phyloP scores from a whole-genome alignment of 2,329 filamentous ascomycete genomes.

The Botryotinia convoluta region DNA sequence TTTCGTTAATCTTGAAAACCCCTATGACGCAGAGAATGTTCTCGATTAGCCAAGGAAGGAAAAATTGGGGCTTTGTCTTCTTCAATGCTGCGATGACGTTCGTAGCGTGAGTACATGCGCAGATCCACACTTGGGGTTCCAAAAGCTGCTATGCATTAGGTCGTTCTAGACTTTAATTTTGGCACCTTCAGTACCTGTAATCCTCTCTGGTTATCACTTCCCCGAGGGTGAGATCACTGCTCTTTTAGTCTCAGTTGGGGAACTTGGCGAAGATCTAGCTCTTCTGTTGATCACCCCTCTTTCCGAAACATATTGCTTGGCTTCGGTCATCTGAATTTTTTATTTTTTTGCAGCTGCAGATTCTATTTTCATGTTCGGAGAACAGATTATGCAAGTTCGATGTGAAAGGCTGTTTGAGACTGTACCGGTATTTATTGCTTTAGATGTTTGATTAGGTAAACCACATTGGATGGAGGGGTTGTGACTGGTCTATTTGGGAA shows the following conservation, averaged over 20 bases:
- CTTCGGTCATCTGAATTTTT: background rate
- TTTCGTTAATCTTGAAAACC: no score
- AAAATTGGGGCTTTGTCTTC: background rate
- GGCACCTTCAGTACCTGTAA: background rate
- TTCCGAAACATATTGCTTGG: background rate
- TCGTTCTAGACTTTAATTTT: background rate
- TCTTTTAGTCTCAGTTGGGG: background rate
- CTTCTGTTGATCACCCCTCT: background rate
- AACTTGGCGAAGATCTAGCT: background rate
- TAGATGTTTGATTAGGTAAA: background rate
- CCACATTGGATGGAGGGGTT: background rate
- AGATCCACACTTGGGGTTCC: background rate
- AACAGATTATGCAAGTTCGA: background rate
- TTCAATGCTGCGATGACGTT: background rate
- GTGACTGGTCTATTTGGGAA: background rate
- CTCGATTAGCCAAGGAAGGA: background rate
- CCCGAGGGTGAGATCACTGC: background rate
- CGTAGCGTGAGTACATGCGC: background rate
- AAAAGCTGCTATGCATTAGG: background rate
- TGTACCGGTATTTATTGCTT: background rate
- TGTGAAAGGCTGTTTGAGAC: background rate
- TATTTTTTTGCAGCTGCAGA: background rate
- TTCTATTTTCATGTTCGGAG: background rate
- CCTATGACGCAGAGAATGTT: background rate
- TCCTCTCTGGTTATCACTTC: background rate